Base-by-base conservation (phyloP, 2,329 filamentous ascomycete species). In the Talaromyces marneffei region DNA sequence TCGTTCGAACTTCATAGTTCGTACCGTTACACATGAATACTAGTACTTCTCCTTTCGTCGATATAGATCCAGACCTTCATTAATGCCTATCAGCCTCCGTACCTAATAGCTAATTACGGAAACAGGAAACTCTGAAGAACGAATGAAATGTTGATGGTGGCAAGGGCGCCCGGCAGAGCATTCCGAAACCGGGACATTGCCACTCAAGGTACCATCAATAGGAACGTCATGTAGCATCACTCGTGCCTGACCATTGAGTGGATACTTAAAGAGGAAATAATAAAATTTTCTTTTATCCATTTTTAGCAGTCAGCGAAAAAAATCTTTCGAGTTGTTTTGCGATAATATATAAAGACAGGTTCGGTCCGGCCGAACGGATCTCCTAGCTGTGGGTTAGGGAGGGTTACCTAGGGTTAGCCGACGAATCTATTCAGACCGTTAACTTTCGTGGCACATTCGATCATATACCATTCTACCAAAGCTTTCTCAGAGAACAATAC, bases 101-200 rank as follows among this genome's bases (percentile, higher is more conserved):
- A 35, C 14, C 4, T 2, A 1, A 33, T 2, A 20, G 29, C 48
- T 20, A n/a, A 52, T 52, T 52, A 35, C 53, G 25, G 1, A 20
- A 56, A 42, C 18, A 31, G 53, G 53, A 56, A 56, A 56, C 9
- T 42, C 53, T 42, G 27, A 29, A 56, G 53, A 56, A 40, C 53
- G 20, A 56, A 56, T 56, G 14, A 55, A 29, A 12, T 5, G 9
- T 14, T 10, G 33, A 23, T 25, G 52, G 52, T 55, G 52, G 52
- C 52, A 55, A 55, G 4, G 20, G 9, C 23, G 40, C n/a, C 16
- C 53, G 53, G 35, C 33, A 29, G 4, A 35, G 10, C 14, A 37
- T 29, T 29, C 25, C 53, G 53, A 56, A 20, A 8, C 35, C 53
- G 53, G 42, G 37, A 29, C 27, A 56, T 42, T 6, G 53, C 53